Percentiles rank a stretch among this genome's conserved stretches.
Evolutionary conservation across 2,329 filamentous ascomycete species (phyloP).

Genomic region (Colletotrichum chrysophilum): DNA sequence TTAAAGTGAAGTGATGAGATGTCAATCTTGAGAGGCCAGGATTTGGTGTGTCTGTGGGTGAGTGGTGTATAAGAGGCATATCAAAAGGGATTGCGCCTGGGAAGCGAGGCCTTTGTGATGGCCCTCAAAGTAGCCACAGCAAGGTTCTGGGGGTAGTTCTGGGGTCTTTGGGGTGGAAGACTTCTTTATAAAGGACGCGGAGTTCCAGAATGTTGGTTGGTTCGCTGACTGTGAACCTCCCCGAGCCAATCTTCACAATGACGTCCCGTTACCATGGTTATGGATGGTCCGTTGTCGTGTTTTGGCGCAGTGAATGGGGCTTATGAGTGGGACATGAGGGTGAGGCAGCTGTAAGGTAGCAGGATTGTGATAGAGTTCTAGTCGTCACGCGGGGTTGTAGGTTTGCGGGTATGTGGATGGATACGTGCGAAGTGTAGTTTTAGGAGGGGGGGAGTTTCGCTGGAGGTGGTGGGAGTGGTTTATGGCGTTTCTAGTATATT

Average conservation of each 20-base stretch:
- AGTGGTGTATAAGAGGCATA: no score
- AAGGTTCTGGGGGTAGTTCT: rapidly evolving
- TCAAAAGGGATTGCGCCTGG: background rate
- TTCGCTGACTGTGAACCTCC: background rate
- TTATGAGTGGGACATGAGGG: no score
- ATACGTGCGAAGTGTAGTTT: background rate
- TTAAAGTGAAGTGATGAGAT: no score
- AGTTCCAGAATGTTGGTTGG: background rate
- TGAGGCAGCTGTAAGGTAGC: no score
- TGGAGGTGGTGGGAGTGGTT: background rate
- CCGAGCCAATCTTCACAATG: background rate
- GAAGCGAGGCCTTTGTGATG: background rate
- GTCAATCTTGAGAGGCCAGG: rapidly evolving
- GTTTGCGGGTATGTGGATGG: background rate
- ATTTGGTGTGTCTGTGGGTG: no score
- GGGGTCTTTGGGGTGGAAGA: background rate
- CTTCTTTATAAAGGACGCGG: background rate
- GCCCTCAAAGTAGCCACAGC: no score
- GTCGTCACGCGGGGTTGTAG: background rate
- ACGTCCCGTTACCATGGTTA: no score
- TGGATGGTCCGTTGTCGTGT: no score
- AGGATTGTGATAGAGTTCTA: background rate
- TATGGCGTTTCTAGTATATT: background rate
- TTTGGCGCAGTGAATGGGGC: background rate
- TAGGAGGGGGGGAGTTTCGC: rapidly evolving